A percentile compares a stretch with the other conserved stretches of the same genome.
Conservation (phyloP, 2,329 filamentous ascomycete genomes). For the Colletotrichum tamarilloi region DNA sequence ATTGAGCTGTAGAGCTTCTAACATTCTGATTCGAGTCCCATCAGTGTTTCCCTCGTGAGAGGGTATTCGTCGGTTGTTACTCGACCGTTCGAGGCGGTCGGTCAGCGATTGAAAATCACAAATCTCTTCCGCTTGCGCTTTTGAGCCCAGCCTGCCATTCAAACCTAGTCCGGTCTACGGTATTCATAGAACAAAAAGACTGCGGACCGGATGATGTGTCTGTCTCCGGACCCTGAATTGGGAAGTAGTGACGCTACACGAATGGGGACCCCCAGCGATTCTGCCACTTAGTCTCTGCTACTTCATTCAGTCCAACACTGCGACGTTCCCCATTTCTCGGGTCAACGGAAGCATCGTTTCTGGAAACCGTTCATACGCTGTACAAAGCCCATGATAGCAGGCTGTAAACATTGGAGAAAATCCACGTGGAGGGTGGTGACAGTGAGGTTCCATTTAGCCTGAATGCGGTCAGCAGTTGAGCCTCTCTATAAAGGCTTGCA, state of each 20-base stretch:
- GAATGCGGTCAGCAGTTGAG: conserved; percentile 6
- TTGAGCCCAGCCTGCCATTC: not conserved
- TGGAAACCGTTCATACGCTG: not conserved
- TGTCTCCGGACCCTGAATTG: conserved; percentile 8
- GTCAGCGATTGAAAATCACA: too few species aligned
- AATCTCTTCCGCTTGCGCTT: too few species aligned
- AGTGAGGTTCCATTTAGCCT: conserved; percentile 23
- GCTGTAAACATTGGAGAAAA: not conserved
- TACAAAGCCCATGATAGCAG: too few species aligned
- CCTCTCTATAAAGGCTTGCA: not conserved
- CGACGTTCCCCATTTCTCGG: conserved; percentile 17
- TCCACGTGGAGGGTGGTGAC: not conserved
- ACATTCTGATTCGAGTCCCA: too few species aligned
- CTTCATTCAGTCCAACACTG: not conserved
- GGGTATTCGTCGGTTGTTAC: too few species aligned
- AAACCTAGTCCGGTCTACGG: not conserved
- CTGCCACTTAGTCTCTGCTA: conserved; percentile 14
- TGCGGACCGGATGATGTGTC: too few species aligned
- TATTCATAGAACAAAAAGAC: not conserved
- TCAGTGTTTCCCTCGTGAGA: too few species aligned
- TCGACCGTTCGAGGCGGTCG: too few species aligned
- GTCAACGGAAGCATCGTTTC: conserved; percentile 9
- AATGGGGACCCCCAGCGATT: not conserved
- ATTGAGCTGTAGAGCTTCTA: not conserved
- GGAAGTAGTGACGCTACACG: conserved; percentile 1